Percentiles rank a stretch among this genome's conserved stretches.
These are phyloP conservation scores for Parachlorella kessleri DNA, from an alignment of 139 green algal species.

Conservation along the genomic window DNA sequence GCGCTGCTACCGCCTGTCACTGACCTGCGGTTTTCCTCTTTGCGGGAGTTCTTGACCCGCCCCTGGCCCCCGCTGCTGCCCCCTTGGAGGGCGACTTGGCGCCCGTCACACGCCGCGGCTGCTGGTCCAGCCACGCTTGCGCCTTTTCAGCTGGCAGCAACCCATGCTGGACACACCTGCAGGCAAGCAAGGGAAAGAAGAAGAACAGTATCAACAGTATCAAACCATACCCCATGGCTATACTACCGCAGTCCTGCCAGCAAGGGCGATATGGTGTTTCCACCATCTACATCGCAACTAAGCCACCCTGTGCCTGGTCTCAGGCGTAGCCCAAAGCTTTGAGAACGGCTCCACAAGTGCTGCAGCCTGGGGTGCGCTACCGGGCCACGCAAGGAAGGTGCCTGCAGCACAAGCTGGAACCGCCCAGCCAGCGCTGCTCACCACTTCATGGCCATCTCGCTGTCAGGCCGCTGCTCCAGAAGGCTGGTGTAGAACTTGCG, in stretches of 20 bases:
- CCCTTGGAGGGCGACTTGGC: background rate
- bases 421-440: conserved; percentile 41
- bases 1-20: background rate
- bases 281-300: background rate
- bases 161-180: conserved; percentile 62
- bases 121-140: conserved; percentile 43
- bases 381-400: no score
- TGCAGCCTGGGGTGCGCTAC: no score
- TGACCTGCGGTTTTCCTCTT: background rate
- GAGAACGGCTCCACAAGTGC: no score
- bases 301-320: background rate
- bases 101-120: conserved; percentile 8
- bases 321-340: no score
- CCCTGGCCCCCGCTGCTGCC: background rate
- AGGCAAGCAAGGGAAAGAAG: background rate
- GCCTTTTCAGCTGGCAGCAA: conserved; percentile 67
- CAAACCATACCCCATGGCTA: background rate
- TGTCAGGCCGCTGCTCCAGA: conserved; percentile 69
- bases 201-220: no score
- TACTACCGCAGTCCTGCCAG: background rate
- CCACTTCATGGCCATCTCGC: conserved; percentile 78
- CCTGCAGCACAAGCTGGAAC: no score
- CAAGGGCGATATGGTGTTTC: background rate
- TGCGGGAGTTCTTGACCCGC: background rate
- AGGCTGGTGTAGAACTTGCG: conserved; percentile 84